Evolutionary conservation across 2,329 filamentous ascomycete genomes (phyloP).

Genomic region (Nothomitra cinnamomea): DNA sequence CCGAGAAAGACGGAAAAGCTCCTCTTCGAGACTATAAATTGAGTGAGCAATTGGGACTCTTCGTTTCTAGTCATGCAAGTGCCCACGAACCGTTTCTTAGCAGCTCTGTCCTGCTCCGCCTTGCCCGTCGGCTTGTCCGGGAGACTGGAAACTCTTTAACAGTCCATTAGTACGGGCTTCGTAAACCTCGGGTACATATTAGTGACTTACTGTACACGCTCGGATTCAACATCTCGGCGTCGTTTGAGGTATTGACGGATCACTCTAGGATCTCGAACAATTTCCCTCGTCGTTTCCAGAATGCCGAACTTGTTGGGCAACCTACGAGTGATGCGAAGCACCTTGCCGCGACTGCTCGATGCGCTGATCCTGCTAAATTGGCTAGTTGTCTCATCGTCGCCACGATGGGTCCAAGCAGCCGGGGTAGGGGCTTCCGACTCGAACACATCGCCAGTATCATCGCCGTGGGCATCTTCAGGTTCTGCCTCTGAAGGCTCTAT

Average conservation of each 20-base stretch:
- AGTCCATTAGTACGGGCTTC: background rate
- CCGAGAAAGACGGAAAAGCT: constrained; percentile 69
- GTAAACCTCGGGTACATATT: background rate
- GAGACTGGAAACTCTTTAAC: constrained; percentile 36
- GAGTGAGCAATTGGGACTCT: constrained; percentile 11
- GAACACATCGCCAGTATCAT: constrained; percentile 29
- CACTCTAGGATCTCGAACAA: constrained; percentile 65
- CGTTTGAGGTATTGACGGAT: constrained; percentile 78
- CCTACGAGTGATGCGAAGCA: constrained; percentile 57
- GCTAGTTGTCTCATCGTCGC: constrained; percentile 70
- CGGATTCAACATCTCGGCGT: constrained; percentile 51
- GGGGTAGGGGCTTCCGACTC: constrained; percentile 46
- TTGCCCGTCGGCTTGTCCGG: constrained; percentile 42
- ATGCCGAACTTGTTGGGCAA: constrained; percentile 47
- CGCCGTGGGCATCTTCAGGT: constrained; percentile 39
- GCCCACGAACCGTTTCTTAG: constrained; percentile 35
- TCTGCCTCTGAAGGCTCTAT: constrained; percentile 62
- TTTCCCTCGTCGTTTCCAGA: constrained; percentile 37
- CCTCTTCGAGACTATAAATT: constrained; percentile 42
- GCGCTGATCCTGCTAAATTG: constrained; percentile 59
- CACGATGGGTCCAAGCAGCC: constrained; percentile 28
- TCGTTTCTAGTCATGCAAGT: constrained; percentile 4
- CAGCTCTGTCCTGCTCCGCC: constrained; percentile 44
- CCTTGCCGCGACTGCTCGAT: constrained; percentile 50
- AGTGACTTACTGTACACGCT: constrained; percentile 51